Percentiles rank a stretch among this genome's conserved stretches.
Evolutionary conservation across 2,329 filamentous ascomycete species (phyloP).

Genomic region (Sporothrix inflata): DNA sequence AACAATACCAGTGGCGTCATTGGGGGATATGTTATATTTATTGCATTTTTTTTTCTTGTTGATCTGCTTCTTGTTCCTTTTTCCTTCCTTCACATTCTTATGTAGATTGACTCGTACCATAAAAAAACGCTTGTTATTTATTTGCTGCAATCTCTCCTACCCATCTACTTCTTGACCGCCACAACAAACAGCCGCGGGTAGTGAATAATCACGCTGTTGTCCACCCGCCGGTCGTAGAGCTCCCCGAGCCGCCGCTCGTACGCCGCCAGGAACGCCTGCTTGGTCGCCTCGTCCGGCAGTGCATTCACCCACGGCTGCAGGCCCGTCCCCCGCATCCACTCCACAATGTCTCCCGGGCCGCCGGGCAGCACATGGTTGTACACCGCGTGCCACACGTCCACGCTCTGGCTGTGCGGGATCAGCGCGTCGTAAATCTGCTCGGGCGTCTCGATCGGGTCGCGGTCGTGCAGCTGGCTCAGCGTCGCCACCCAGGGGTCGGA

Average conservation of each 20-base stretch:
- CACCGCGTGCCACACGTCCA: conserved; percentile 58
- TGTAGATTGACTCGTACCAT: conserved; percentile 8
- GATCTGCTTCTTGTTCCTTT: background rate
- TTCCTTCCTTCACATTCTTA: background rate
- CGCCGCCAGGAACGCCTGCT: conserved; percentile 48
- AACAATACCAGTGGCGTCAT: conserved; percentile 28
- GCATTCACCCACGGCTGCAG: conserved; percentile 58
- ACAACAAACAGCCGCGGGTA: conserved; percentile 62
- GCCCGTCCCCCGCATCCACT: conserved; percentile 63
- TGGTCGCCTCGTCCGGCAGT: conserved; percentile 46
- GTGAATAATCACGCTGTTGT: conserved; percentile 58
- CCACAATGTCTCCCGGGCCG: conserved; percentile 55
- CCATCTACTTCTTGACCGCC: conserved; percentile 38
- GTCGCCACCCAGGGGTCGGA: conserved; percentile 34
- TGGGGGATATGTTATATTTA: background rate
- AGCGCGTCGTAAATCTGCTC: conserved; percentile 54
- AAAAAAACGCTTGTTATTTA: background rate
- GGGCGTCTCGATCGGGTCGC: conserved; percentile 54
- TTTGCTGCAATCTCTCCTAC: background rate
- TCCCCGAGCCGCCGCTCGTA: conserved; percentile 52
- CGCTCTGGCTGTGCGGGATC: conserved; percentile 44
- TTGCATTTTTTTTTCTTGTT: background rate
- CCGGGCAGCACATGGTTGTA: conserved; percentile 57
- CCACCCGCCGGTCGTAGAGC: conserved; percentile 49
- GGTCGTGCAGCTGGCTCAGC: conserved; percentile 36